Evolutionary conservation across 345 rosid species (phyloP).

Genomic region (Alliaria petiolata): DNA sequence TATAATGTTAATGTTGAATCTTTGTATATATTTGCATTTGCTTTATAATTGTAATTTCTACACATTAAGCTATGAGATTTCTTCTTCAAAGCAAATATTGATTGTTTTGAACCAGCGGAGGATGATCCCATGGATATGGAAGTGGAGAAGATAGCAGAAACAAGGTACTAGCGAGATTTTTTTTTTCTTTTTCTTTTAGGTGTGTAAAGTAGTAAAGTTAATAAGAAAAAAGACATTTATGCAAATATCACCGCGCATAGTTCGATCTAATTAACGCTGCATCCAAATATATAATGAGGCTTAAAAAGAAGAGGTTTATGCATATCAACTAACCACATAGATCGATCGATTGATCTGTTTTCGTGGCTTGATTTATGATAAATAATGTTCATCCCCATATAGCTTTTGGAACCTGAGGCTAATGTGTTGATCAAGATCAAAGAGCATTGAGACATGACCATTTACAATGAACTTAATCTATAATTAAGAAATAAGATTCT

Average conservation of each 20-base stretch:
- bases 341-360: not conserved
- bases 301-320: not conserved
- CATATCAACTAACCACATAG: not conserved
- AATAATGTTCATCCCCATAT: not conserved
- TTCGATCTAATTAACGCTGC: not conserved
- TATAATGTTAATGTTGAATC: not conserved
- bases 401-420: not conserved
- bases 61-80: conserved; percentile 8
- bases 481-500: conserved; percentile 5
- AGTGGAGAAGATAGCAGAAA: conserved; percentile 9
- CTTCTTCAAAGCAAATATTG: conserved; percentile 6
- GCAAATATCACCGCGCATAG: not conserved
- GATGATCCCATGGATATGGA: conserved; percentile 25
- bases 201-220: not conserved
- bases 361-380: not conserved
- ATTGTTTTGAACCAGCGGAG: conserved; percentile 4
- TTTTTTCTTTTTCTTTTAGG: not conserved
- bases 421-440: not conserved
- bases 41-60: conserved; percentile 12
- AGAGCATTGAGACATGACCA: not conserved
- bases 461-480: not conserved
- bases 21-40: conserved; percentile 22
- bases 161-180: not conserved
- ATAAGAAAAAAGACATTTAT: not conserved
- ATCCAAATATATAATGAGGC: not conserved